phyloP scores from a whole-genome alignment of 2,329 filamentous ascomycete genomes.

The Chlorencoelia australis region DNA sequence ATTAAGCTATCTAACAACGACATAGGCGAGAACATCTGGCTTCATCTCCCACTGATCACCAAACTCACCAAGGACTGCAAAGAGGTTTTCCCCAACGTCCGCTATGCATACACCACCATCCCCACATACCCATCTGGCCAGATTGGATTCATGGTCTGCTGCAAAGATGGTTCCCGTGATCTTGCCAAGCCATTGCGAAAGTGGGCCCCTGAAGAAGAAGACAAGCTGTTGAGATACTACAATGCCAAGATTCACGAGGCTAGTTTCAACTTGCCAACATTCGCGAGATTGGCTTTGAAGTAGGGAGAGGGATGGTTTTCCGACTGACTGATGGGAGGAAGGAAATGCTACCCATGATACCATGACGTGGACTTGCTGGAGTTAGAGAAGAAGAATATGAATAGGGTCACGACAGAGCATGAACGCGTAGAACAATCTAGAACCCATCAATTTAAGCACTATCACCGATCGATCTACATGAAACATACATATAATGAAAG shows the following conservation, averaged over 20 bases:
- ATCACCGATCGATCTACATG: too few species aligned
- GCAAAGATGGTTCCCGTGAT: constrained; percentile 80
- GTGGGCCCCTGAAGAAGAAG: constrained; percentile 82
- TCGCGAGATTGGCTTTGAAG: constrained; percentile 69
- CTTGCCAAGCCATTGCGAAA: constrained; percentile 74
- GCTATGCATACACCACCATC: constrained; percentile 99
- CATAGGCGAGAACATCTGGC: constrained; percentile 97
- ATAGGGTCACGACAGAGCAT: too few species aligned
- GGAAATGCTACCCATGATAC: not conserved
- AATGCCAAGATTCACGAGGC: constrained; percentile 95
- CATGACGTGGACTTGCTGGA: not conserved
- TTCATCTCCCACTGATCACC: constrained; percentile 87
- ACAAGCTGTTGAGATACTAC: constrained; percentile 92
- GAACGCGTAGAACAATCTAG: too few species aligned
- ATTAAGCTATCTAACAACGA: too few species aligned
- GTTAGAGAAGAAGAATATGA: too few species aligned
- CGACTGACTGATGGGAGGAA: too few species aligned
- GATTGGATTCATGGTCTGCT: constrained; percentile 99
- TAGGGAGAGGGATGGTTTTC: constrained; percentile 32
- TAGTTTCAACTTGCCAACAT: constrained; percentile 85
- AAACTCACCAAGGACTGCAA: constrained; percentile 95
- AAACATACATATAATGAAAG: too few species aligned
- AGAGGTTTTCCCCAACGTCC: constrained; percentile 92
- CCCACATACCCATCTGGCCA: constrained; percentile 98
- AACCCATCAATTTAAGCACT: too few species aligned